Percentiles rank a stretch among this genome's conserved stretches.
Evolutionary conservation across 2,329 filamentous ascomycete genomes (phyloP).

Genomic region (Arachnopeziza araneosa): DNA sequence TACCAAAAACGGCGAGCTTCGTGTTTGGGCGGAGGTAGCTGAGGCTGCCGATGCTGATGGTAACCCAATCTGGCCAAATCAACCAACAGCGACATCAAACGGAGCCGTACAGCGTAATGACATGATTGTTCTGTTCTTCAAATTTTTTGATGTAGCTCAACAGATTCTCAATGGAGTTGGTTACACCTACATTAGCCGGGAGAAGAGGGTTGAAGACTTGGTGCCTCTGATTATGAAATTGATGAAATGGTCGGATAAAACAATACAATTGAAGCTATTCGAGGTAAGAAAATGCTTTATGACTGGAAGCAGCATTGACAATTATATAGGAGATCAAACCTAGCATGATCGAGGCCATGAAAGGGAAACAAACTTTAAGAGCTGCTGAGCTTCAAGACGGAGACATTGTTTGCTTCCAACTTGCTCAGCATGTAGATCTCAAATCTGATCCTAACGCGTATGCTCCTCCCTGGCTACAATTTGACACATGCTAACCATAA

Average conservation of each 20-base stretch:
- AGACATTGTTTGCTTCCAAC: slow-evolving; percentile 94
- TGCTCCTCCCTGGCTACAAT: not conserved
- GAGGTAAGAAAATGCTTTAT: slow-evolving; percentile 47
- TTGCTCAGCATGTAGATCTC: slow-evolving; percentile 40
- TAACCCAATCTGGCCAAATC: slow-evolving; percentile 65
- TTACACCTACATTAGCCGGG: slow-evolving; percentile 80
- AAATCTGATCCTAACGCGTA: not conserved
- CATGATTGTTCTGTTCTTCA: slow-evolving; percentile 79
- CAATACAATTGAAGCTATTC: slow-evolving; percentile 63
- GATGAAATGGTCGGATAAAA: slow-evolving; percentile 81
- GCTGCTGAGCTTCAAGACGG: slow-evolving; percentile 94
- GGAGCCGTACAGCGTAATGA: slow-evolving; percentile 55
- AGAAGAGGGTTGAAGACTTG: slow-evolving; percentile 83
- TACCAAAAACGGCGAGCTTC: slow-evolving; percentile 62
- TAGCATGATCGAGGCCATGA: slow-evolving; percentile 92
- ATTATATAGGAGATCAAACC: slow-evolving; percentile 78
- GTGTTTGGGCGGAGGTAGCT: slow-evolving; percentile 81
- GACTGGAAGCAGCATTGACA: not conserved
- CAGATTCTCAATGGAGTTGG: slow-evolving; percentile 74
- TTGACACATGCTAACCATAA: not conserved
- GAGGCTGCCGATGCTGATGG: slow-evolving; percentile 63
- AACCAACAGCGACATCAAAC: slow-evolving; percentile 47
- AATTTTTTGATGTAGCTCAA: slow-evolving; percentile 76
- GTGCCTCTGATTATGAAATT: slow-evolving; percentile 69
- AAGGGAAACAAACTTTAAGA: slow-evolving; percentile 81